These are phyloP conservation scores for Tephrocybe sp. DNA, from an alignment of 768 basidiomycete genomes.

Conservation along the genomic window DNA sequence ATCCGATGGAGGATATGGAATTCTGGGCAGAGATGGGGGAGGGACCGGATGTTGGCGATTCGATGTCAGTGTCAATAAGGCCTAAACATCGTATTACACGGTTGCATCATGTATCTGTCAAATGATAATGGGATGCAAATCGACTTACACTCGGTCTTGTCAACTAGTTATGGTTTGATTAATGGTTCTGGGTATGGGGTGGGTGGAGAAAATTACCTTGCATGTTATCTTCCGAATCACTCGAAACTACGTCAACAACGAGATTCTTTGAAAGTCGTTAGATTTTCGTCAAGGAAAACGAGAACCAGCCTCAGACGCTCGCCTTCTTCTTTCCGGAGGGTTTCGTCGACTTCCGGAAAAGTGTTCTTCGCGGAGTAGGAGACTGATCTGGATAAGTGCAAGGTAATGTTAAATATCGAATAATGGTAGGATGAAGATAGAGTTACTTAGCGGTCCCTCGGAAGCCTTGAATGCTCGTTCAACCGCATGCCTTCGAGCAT, in stretches of 20 bases:
- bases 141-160: background rate
- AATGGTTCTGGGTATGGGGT: too few species aligned
- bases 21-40: background rate
- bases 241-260: background rate
- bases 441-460: background rate
- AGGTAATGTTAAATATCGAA: background rate
- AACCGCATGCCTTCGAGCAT: background rate
- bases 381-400: background rate
- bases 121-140: background rate
- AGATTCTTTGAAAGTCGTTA: too few species aligned
- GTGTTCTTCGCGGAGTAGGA: conserved; percentile 1
- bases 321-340: background rate
- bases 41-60: background rate
- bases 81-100: conserved; percentile 6
- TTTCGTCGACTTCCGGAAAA: background rate
- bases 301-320: background rate
- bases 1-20: conserved; percentile 11
- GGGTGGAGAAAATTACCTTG: background rate
- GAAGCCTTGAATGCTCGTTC: background rate
- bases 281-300: background rate
- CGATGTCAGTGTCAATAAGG: conserved; percentile 17
- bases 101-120: background rate
- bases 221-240: background rate
- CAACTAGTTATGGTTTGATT: background rate
- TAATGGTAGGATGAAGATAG: background rate